These are phyloP conservation scores for Starmerella scarabaei DNA, from an alignment of 805 yeast genomes.

Conservation along the genomic window DNA sequence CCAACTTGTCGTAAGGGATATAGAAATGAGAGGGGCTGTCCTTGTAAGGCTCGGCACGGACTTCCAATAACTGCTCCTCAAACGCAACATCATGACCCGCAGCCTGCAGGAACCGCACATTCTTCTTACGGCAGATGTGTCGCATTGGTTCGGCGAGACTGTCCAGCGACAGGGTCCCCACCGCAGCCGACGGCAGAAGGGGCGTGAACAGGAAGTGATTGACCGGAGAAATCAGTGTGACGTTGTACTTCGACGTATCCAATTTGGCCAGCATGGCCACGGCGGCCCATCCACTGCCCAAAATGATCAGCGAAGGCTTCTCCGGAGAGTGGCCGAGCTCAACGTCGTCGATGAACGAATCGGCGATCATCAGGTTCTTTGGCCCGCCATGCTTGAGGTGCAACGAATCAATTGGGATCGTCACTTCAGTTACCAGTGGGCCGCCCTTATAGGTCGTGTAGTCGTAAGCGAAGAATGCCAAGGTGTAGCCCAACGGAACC, in stretches of 20 bases:
- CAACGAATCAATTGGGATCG: constrained; percentile 41
- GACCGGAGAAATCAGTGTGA: constrained; percentile 55
- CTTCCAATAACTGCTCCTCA: constrained; percentile 45
- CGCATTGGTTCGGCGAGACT: constrained; percentile 54
- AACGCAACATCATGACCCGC: constrained; percentile 47
- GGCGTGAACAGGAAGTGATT: constrained; percentile 61
- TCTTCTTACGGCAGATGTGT: constrained; percentile 37
- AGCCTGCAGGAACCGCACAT: constrained; percentile 53
- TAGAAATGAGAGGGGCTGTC: constrained; percentile 33
- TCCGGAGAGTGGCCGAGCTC: constrained; percentile 36
- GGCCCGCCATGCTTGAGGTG: constrained; percentile 54
- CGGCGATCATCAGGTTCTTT: constrained; percentile 51
- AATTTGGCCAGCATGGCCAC: constrained; percentile 44
- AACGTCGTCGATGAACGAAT: constrained; percentile 42
- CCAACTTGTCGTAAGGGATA: constrained; percentile 59
- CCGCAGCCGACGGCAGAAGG: constrained; percentile 55
- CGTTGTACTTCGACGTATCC: constrained; percentile 44
- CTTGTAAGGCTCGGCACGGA: constrained; percentile 35
- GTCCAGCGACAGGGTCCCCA: constrained; percentile 54
- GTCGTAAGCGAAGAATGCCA: constrained; percentile 50
- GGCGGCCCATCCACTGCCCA: constrained; percentile 65
- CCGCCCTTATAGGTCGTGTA: constrained; percentile 43
- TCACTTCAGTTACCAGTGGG: constrained; percentile 30
- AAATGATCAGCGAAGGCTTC: constrained; percentile 45
- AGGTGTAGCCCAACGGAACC: constrained; percentile 25